Evolutionary conservation across 371 early-diverging fungal genomes (phyloP).

Genomic region (Mucor indicus): DNA sequence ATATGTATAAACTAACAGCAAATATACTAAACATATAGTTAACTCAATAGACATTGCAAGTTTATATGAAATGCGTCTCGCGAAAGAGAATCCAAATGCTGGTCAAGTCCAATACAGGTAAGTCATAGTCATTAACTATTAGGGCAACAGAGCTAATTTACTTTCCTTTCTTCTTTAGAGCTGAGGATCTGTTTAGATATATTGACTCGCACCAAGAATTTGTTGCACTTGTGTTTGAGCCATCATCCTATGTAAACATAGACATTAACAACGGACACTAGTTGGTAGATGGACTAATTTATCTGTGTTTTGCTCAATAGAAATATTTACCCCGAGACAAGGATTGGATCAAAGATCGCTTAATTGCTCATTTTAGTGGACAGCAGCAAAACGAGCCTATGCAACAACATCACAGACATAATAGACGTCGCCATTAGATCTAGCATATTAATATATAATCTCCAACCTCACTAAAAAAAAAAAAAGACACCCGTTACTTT

Average conservation of each 20-base stretch:
- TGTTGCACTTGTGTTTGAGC: conserved; percentile 42
- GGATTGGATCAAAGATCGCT: conserved; percentile 45
- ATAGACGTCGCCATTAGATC: conserved; percentile 25
- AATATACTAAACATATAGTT: too few relatives aligned
- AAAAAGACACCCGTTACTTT: too few relatives aligned
- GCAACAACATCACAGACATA: conserved; percentile 9
- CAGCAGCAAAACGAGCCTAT: conserved; percentile 18
- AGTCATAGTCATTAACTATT: too few relatives aligned
- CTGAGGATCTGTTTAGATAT: conserved; percentile 45
- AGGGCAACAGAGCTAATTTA: too few relatives aligned
- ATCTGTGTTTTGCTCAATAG: too few relatives aligned
- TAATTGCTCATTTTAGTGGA: conserved; percentile 41
- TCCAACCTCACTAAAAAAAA: too few relatives aligned
- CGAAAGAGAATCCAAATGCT: conserved; percentile 37
- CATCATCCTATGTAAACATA: conserved; percentile 7
- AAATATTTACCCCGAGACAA: conserved; percentile 42
- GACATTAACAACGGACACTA: neutral
- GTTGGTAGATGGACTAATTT: too few relatives aligned
- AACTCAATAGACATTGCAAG: conserved; percentile 46
- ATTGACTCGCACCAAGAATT: conserved; percentile 48
- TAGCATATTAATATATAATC: too few relatives aligned
- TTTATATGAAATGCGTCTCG: conserved; percentile 39
- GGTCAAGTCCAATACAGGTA: conserved; percentile 48
- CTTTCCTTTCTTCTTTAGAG: conserved; percentile 14
- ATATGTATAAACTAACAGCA: too few relatives aligned